These are phyloP conservation scores for Phytophthora litchii DNA, from an alignment of 352 stramenopile genomes.

Conservation along the genomic window DNA sequence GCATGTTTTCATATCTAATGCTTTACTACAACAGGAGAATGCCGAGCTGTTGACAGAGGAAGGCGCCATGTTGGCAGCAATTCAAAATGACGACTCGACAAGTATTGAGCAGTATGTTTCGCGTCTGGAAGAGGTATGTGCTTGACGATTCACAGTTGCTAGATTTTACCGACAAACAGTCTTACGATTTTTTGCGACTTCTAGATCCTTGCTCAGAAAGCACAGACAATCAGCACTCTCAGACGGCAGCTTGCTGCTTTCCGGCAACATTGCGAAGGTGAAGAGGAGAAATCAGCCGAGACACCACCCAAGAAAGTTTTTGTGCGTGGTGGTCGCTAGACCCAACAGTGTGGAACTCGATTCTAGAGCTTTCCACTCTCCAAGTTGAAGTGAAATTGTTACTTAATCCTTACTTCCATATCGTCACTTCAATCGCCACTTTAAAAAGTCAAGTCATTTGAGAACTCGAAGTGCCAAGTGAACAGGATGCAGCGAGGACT, in stretches of 20 bases:
- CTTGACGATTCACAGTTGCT: background rate
- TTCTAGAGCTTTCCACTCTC: background rate
- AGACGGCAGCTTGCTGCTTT: constrained; percentile 86
- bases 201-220: constrained; percentile 94
- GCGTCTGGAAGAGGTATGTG: constrained; percentile 84
- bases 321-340: constrained; percentile 17
- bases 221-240: constrained; percentile 85
- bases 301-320: constrained; percentile 38
- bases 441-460: constrained; percentile 8
- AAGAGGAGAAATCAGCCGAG: constrained; percentile 74
- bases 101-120: constrained; percentile 93
- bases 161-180: background rate
- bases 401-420: background rate
- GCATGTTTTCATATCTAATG: background rate
- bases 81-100: constrained; percentile 94
- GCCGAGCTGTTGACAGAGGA: constrained; percentile 97
- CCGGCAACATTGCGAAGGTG: constrained; percentile 76
- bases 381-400: constrained; percentile 8
- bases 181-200: background rate
- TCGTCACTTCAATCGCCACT: constrained; percentile 2
- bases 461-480: constrained; percentile 7
- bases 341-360: too few species aligned
- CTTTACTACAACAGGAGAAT: constrained; percentile 84
- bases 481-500: constrained; percentile 26
- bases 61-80: constrained; percentile 85